These are phyloP conservation scores for Boletus mariae DNA, from an alignment of 1,284 basidiomycete species.

Conservation along the genomic window DNA sequence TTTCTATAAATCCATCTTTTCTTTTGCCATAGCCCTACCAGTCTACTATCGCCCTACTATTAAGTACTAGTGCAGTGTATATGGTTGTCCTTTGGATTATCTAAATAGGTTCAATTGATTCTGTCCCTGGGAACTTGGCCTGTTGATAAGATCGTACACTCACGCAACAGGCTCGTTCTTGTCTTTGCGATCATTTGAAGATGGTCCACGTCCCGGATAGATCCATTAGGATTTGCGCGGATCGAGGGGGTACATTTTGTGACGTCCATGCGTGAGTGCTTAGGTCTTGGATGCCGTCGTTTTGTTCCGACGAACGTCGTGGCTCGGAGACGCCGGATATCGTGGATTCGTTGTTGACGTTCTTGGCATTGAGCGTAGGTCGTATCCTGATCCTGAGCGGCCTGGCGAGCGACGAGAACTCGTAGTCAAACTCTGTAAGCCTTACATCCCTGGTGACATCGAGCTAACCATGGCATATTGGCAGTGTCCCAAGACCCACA, in stretches of 20 bases:
- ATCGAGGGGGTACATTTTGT: constrained; percentile 74
- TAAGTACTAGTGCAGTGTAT: constrained; percentile 20
- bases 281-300: not conserved
- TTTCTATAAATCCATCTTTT: constrained; percentile 7
- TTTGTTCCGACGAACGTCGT: not conserved
- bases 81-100: constrained; percentile 22
- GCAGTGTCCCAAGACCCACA: constrained; percentile 80
- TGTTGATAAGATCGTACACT: constrained; percentile 9
- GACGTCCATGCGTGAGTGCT: constrained; percentile 68
- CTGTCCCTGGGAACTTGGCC: constrained; percentile 5
- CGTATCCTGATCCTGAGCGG: constrained; percentile 68
- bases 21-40: not conserved
- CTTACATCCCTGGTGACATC: not conserved
- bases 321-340: not conserved
- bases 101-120: constrained; percentile 7
- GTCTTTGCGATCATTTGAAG: not conserved
- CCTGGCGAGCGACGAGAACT: constrained; percentile 62
- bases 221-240: constrained; percentile 54
- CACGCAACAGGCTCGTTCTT: not conserved
- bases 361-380: constrained; percentile 37
- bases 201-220: constrained; percentile 48
- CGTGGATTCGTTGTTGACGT: not conserved
- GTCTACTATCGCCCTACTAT: constrained; percentile 2
- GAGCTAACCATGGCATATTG: not conserved
- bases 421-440: constrained; percentile 76